Percentiles rank a stretch among this genome's conserved stretches.
phyloP scores from a whole-genome alignment of 2,329 filamentous ascomycete species.

The Colletotrichum tamarilloi region DNA sequence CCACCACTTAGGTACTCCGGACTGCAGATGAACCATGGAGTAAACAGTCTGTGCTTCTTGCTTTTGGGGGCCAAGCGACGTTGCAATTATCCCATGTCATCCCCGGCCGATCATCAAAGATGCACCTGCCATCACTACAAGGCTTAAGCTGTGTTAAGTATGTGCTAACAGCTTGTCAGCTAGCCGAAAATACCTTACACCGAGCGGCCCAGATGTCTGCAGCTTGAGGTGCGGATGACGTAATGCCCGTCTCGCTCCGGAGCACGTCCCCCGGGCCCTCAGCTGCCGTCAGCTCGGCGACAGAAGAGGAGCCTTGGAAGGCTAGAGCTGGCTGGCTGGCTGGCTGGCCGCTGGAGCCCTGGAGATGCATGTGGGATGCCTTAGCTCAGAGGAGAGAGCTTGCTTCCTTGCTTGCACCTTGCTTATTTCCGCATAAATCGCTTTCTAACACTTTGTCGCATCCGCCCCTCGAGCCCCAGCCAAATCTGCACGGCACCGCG shows the following conservation, averaged over 20 bases:
- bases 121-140: no score
- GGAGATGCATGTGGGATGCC: not conserved
- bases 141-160: not conserved
- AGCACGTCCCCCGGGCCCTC: not conserved
- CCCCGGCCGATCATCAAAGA: not conserved
- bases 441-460: slow-evolving; percentile 20
- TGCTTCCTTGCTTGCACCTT: not conserved
- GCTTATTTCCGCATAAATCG: slow-evolving; percentile 6
- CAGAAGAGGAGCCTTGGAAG: not conserved
- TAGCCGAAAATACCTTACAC: not conserved
- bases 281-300: not conserved
- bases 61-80: not conserved
- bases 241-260: slow-evolving; percentile 14
- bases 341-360: no score
- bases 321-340: no score
- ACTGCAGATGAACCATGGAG: no score
- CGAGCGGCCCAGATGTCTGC: not conserved
- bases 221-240: not conserved
- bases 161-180: not conserved
- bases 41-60: not conserved
- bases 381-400: not conserved
- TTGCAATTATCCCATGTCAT: not conserved
- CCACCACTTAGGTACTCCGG: no score
- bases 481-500: not conserved
- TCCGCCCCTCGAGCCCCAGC: slow-evolving; percentile 4